Conservation (phyloP, 768 basidiomycete genomes). For the Termitomyces sp. region DNA sequence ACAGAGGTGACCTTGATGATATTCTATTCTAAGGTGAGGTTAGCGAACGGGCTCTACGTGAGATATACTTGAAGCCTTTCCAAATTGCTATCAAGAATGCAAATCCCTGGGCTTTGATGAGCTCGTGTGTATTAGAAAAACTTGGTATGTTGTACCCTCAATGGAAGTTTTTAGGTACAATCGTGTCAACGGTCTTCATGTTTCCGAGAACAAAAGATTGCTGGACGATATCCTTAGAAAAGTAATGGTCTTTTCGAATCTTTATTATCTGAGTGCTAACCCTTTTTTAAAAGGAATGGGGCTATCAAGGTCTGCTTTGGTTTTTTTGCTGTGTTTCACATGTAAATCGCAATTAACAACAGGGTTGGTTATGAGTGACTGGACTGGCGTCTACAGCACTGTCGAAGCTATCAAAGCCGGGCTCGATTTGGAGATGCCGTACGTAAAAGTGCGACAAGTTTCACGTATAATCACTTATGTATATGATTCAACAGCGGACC, state of each 20-base stretch:
- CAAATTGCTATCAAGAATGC: slow-evolving; percentile 55
- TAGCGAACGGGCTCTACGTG: slow-evolving; percentile 46
- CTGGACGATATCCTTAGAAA: slow-evolving; percentile 52
- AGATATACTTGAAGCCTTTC: slow-evolving; percentile 64
- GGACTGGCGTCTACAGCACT: slow-evolving; percentile 50
- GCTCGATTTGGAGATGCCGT: slow-evolving; percentile 64
- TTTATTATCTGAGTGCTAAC: not conserved
- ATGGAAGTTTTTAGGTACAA: slow-evolving; percentile 41
- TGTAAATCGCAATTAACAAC: not conserved
- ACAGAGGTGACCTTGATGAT: not conserved
- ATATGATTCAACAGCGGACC: slow-evolving; percentile 34
- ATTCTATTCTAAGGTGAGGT: slow-evolving; percentile 36
- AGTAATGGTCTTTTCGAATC: slow-evolving; percentile 18
- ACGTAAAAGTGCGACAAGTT: slow-evolving; percentile 18
- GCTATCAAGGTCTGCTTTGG: slow-evolving; percentile 39
- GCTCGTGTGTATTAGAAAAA: slow-evolving; percentile 35
- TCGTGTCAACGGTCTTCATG: slow-evolving; percentile 58
- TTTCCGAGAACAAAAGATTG: slow-evolving; percentile 49
- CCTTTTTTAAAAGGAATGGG: slow-evolving; percentile 49
- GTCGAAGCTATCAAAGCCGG: slow-evolving; percentile 56
- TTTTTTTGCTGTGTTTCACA: not conserved
- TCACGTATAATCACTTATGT: slow-evolving; percentile 31
- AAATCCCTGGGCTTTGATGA: slow-evolving; percentile 60
- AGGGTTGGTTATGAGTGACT: slow-evolving; percentile 60
- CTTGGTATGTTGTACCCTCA: not conserved